Evolutionary conservation across 2,329 filamentous ascomycete genomes (phyloP).

Genomic region (Colletotrichum graminicola): DNA sequence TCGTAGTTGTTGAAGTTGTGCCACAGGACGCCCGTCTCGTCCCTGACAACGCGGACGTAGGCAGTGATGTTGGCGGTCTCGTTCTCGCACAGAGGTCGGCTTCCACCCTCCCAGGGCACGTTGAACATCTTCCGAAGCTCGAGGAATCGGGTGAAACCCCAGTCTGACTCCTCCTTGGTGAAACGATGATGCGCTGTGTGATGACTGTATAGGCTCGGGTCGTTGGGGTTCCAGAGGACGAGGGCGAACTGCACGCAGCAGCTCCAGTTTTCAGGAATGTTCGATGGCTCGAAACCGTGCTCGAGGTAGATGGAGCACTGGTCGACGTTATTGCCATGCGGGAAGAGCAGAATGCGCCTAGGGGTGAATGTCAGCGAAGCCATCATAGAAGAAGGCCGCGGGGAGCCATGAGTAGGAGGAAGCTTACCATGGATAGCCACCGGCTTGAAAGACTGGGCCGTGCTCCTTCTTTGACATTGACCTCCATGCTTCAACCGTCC

Average conservation of each 20-base stretch:
- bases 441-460: slow-evolving; percentile 88
- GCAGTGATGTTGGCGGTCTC: slow-evolving; percentile 84
- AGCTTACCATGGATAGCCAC: slow-evolving; percentile 85
- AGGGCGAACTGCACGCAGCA: slow-evolving; percentile 96
- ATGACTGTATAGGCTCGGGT: slow-evolving; percentile 86
- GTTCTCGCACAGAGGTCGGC: slow-evolving; percentile 80
- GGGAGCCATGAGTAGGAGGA: neutral
- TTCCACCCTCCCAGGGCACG: slow-evolving; percentile 76
- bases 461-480: slow-evolving; percentile 82
- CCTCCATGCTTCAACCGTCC: slow-evolving; percentile 90
- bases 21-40: slow-evolving; percentile 90
- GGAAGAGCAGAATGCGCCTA: slow-evolving; percentile 95
- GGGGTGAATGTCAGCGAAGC: slow-evolving; percentile 41
- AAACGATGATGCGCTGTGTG: slow-evolving; percentile 94
- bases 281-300: slow-evolving; percentile 82
- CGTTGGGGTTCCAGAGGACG: slow-evolving; percentile 93
- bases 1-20: slow-evolving; percentile 96
- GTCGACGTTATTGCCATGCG: slow-evolving; percentile 93
- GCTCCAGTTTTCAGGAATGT: slow-evolving; percentile 90
- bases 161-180: slow-evolving; percentile 95
- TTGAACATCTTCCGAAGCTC: slow-evolving; percentile 90
- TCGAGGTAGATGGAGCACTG: slow-evolving; percentile 96
- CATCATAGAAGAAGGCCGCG: neutral
- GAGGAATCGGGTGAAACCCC: slow-evolving; percentile 98
- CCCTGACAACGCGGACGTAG: slow-evolving; percentile 84